Percentiles rank a stretch among this genome's conserved stretches.
These are phyloP conservation scores for Psidium friedrichsthalianum DNA, from an alignment of 345 rosid species.

Conservation along the genomic window DNA sequence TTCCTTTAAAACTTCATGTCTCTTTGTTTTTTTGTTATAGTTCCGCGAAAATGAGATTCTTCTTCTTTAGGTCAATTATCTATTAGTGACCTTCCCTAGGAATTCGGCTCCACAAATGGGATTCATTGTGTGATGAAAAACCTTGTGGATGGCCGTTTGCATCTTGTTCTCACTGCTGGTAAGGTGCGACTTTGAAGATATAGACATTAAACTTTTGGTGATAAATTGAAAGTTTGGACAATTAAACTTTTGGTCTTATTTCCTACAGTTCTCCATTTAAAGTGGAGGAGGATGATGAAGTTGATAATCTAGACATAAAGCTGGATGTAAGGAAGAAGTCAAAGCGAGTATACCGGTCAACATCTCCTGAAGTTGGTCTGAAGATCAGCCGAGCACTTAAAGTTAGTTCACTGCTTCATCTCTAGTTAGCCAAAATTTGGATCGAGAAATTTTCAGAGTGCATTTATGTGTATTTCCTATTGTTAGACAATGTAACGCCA, in stretches of 20 bases:
- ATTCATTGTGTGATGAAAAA: neutral
- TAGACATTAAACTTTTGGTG: neutral
- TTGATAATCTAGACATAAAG: conserved; percentile 13
- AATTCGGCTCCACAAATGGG: neutral
- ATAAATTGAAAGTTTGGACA: neutral
- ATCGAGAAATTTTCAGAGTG: neutral
- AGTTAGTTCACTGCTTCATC: conserved; percentile 1
- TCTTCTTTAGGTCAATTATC: neutral
- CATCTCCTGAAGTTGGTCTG: conserved; percentile 12
- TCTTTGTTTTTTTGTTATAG: neutral
- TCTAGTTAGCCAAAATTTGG: neutral
- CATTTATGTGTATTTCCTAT: neutral
- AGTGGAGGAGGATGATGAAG: conserved; percentile 11
- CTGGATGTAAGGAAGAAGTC: conserved; percentile 7
- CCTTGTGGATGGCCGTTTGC: neutral
- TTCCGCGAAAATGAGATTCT: neutral
- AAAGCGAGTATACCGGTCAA: conserved; percentile 1
- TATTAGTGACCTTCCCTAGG: neutral
- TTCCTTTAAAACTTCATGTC: neutral
- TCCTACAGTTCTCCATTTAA: conserved; percentile 9
- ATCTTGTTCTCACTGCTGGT: neutral
- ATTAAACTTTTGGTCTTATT: neutral
- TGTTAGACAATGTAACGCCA: neutral
- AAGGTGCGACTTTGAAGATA: neutral
- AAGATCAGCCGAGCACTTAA: conserved; percentile 14